These are phyloP conservation scores for Tulasnella sp. DNA, from an alignment of 768 basidiomycete species.

Conservation along the genomic window DNA sequence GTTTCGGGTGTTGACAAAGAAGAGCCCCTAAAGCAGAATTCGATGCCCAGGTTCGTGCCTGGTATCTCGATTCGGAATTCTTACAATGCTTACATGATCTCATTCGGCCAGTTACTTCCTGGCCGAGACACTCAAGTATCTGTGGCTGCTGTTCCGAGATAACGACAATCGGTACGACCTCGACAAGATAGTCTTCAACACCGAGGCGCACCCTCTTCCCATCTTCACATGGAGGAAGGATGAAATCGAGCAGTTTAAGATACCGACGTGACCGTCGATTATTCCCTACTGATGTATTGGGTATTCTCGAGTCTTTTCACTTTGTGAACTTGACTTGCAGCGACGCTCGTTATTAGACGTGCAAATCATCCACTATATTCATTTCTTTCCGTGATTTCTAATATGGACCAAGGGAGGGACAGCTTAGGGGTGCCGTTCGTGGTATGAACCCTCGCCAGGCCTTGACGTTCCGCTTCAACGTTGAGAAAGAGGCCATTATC, in stretches of 20 bases:
- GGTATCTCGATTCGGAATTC: slow-evolving; percentile 35
- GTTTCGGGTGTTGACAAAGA: slow-evolving; percentile 53
- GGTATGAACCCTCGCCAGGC: not conserved
- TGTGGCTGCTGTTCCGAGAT: slow-evolving; percentile 68
- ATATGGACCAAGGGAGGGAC: not conserved
- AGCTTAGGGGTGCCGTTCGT: not conserved
- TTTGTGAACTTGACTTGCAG: not conserved
- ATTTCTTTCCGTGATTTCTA: not conserved
- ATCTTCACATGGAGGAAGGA: slow-evolving; percentile 13
- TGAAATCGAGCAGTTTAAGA: slow-evolving; percentile 13
- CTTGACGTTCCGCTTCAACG: not conserved
- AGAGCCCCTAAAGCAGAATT: slow-evolving; percentile 51
- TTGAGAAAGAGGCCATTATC: not conserved
- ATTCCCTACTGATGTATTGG: not conserved
- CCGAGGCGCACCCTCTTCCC: slow-evolving; percentile 37
- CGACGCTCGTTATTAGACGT: not conserved
- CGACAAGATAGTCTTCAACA: slow-evolving; percentile 43
- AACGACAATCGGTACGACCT: slow-evolving; percentile 58
- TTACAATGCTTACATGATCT: not conserved
- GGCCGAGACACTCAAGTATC: slow-evolving; percentile 70
- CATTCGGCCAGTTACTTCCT: slow-evolving; percentile 52
- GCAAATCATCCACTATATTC: not conserved
- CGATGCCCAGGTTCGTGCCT: slow-evolving; percentile 70
- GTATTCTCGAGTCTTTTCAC: not conserved
- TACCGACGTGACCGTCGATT: not conserved